Evolutionary conservation across 768 basidiomycete genomes (phyloP).

Genomic region (Trametes punicea): DNA sequence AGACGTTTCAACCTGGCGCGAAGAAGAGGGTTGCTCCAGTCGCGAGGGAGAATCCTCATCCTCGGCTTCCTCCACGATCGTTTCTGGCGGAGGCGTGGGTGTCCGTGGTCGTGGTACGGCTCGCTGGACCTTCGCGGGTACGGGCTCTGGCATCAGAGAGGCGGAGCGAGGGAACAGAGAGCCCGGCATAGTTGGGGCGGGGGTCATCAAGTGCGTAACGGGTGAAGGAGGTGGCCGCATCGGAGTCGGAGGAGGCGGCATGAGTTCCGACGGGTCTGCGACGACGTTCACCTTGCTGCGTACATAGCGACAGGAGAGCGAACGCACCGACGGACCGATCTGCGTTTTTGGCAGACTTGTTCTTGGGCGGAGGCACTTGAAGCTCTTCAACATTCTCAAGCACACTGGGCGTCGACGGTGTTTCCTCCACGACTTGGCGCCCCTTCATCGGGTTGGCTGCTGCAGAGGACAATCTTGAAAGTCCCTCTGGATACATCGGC

Average conservation of each 20-base stretch:
- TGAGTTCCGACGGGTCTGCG: slow-evolving; percentile 12
- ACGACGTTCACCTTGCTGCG: neutral
- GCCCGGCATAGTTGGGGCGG: slow-evolving; percentile 70
- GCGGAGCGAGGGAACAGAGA: slow-evolving; percentile 72
- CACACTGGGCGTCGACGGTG: neutral
- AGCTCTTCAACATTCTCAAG: neutral
- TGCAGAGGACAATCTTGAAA: neutral
- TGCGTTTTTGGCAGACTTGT: neutral
- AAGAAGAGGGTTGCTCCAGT: neutral
- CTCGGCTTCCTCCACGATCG: slow-evolving; percentile 23
- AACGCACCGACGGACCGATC: slow-evolving; percentile 2
- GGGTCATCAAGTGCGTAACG: slow-evolving; percentile 29
- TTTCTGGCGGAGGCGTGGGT: slow-evolving; percentile 1
- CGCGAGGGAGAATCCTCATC: neutral
- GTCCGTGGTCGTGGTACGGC: slow-evolving; percentile 6
- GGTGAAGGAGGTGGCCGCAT: slow-evolving; percentile 8
- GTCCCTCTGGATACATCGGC: neutral
- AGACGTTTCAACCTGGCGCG: neutral
- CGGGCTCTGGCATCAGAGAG: slow-evolving; percentile 50
- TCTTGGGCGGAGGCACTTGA: neutral
- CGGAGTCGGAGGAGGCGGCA: slow-evolving; percentile 27
- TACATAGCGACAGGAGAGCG: too few relatives aligned
- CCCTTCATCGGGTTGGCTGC: slow-evolving; percentile 8
- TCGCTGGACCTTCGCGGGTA: slow-evolving; percentile 31
- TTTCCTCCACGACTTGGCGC: neutral